Percentiles rank a stretch among this genome's conserved stretches.
Conservation (phyloP, 306 rosid genomes). For the Fragaria ananassa region DNA sequence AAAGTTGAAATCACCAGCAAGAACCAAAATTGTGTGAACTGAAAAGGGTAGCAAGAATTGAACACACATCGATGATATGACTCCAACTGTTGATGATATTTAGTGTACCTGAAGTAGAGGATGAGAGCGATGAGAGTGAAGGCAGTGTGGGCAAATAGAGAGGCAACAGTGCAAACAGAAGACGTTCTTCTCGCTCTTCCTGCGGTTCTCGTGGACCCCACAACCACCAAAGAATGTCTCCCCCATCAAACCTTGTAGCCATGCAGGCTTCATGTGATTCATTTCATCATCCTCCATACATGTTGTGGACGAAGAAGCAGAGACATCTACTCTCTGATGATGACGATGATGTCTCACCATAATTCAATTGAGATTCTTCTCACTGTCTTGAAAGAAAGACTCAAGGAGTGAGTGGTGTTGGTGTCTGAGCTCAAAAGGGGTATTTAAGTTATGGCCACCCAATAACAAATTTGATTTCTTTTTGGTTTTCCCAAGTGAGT, state of each 20-base stretch:
- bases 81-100: background rate
- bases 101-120: constrained; percentile 85
- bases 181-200: constrained; percentile 97
- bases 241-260: constrained; percentile 72
- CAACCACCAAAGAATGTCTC: constrained; percentile 92
- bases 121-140: constrained; percentile 66
- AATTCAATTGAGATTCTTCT: constrained; percentile 3
- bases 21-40: constrained; percentile 1
- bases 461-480: background rate
- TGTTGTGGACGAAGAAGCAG: background rate
- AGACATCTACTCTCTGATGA: background rate
- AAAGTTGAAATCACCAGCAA: background rate
- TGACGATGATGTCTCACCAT: constrained; percentile 7
- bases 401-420: constrained; percentile 6
- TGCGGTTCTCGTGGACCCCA: constrained; percentile 71
- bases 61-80: background rate
- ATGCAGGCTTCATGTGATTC: constrained; percentile 68
- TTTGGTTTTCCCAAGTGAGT: constrained; percentile 10
- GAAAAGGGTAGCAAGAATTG: background rate
- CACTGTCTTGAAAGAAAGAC: background rate
- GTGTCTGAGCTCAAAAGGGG: constrained; percentile 9
- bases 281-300: constrained; percentile 11
- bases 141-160: constrained; percentile 92
- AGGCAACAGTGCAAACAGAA: constrained; percentile 89
- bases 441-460: constrained; percentile 2